Conservation (phyloP, 164 flowering plant genomes). For the Aristolochia fimbriata region DNA sequence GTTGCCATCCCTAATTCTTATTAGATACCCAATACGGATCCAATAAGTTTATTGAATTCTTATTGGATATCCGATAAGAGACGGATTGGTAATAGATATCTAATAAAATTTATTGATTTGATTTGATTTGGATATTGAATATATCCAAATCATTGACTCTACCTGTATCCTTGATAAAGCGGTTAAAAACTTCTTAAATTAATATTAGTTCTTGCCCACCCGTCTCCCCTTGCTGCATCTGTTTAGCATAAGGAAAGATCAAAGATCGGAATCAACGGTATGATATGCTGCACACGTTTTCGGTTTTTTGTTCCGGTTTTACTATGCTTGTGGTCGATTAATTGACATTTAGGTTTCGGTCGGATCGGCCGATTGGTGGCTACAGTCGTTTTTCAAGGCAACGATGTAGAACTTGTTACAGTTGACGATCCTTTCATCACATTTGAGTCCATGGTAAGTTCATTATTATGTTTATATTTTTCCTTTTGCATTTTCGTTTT, state of each 20-base stretch:
- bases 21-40: no score
- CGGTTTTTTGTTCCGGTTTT: background rate
- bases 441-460: constrained; percentile 68
- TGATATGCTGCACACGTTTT: background rate
- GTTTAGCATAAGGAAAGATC: constrained; percentile 23
- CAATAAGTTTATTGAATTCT: no score
- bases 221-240: no score
- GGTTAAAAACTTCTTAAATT: no score
- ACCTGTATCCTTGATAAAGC: no score
- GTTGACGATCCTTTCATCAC: constrained; percentile 83
- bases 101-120: no score
- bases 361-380: constrained; percentile 85
- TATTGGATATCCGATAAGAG: no score
- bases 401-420: constrained; percentile 81
- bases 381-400: constrained; percentile 59
- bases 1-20: no score
- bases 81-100: no score
- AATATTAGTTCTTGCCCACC: no score
- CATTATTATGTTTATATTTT: background rate
- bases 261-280: constrained; percentile 56
- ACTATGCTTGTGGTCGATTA: background rate
- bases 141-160: no score
- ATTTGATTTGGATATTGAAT: no score
- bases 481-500: background rate
- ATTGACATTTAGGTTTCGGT: constrained; percentile 57